Base-by-base conservation (phyloP, 495 filamentous ascomycete genomes). In the Penicillium salamii region DNA sequence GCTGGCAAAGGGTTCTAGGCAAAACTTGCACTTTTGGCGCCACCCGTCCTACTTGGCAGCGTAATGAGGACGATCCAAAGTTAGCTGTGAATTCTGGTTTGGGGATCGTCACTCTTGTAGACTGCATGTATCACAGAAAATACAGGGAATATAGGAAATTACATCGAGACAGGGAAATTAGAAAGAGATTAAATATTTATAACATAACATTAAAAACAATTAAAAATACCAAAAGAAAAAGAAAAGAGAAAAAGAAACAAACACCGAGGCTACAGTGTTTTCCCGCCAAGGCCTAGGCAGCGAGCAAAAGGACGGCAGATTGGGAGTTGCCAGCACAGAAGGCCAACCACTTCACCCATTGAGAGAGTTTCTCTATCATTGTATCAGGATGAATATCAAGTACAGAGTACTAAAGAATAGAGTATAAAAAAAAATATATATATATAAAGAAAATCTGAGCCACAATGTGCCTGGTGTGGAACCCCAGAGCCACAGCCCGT, bases 211-310 rank as follows among this genome's bases (percentile, higher is more conserved):
- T 5, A 36, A 36, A n/a, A 39, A 38, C 1, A 39, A 23, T 21
- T 9, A 23, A 39, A 21, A 19, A 4, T 21, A 12, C 24, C 18
- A 42, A n/a, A 24, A 11, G 29, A 38, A 47, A 39, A n/a, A 29
- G 28, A 39, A 34, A 52, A 49, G 26, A 28, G 4, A 3, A 11
- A 29, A n/a, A 37, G 32, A 19, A 17, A 19, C 23, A 18, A 18
- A 12, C 26, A 38, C n/a, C n/a, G 33, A 17, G 33, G 17, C 34
- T 36, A 23, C 34, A 54, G 46, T 31, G 23, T 36, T 38, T 21
- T 34, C 17, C 49, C 39, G 59, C 59, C 59, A 62, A 62, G 59
- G 18, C 15, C 58, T 36, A 63, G 61, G 61, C 61, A 63, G 37
- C 61, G 26, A 53, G 58, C 45, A 63, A 63, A 63, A 50, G 54